Conservation (phyloP, 2,329 filamentous ascomycete genomes). For the Xylariaceae sp. region DNA sequence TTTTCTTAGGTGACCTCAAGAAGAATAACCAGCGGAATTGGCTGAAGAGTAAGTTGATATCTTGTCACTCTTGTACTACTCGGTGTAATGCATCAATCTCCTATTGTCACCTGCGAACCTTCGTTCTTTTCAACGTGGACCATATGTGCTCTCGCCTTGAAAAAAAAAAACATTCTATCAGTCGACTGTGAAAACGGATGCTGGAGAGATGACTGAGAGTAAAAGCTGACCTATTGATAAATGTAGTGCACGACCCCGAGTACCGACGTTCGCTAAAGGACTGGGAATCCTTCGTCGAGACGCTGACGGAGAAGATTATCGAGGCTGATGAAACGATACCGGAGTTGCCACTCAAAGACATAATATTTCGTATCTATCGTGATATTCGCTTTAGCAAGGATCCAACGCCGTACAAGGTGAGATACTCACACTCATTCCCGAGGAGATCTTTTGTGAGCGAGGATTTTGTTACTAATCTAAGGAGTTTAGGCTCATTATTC, state of each 20-base stretch:
- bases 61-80: background rate
- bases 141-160: background rate
- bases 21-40: constrained; percentile 65
- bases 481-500: constrained; percentile 74
- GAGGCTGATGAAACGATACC: constrained; percentile 82
- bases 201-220: background rate
- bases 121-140: background rate
- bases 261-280: constrained; percentile 81
- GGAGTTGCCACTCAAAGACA: constrained; percentile 83
- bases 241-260: constrained; percentile 76
- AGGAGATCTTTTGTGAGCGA: background rate
- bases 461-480: background rate
- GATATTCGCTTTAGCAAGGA: constrained; percentile 86
- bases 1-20: constrained; percentile 65
- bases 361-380: constrained; percentile 87
- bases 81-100: background rate
- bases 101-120: background rate
- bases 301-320: constrained; percentile 72
- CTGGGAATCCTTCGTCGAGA: constrained; percentile 80
- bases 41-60: constrained; percentile 58
- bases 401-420: constrained; percentile 85
- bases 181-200: no score
- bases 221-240: background rate
- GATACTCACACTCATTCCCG: constrained; percentile 27
- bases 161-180: no score